Evolutionary conservation across 306 rosid species (phyloP), one percentile per base, ranked within the genome.

Genomic region (Pyrus communis): DNA sequence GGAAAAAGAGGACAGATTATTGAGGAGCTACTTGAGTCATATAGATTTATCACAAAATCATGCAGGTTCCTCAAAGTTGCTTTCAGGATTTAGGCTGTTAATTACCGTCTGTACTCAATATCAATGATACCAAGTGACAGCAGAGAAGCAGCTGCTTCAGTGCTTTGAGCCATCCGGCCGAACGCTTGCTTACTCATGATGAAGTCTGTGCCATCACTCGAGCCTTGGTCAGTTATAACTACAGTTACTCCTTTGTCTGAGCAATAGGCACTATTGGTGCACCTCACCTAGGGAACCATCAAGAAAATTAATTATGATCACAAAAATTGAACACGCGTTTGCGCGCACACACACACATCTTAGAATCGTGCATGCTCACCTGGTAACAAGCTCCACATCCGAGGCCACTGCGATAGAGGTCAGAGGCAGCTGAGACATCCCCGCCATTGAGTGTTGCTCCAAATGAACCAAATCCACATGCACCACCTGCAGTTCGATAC

Each of bases 351-450:
- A 23, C 54, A 28, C 31, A 21, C 38, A 46, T 30, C 14, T 71
- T 72, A 7, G 35, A 14, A 18, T 51, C 0, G 67, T 83, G 7
- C 12, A 59, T 35, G 64, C 73, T 84, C 49, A 91, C 98, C 95
- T 90, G 95, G 77, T 94, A 94, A 86, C 98, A 94, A 81, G 98
- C 91, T 4, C 97, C 96, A 54, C 98, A 94, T 80, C 98, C 98
- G 51, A 94, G 87, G 27, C 98, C 97, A 64, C 84, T 80, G 43
- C 91, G 67, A 71, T 89, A 94, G 68, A 94, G 97, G 38, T 68
- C 85, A 51, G 97, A 90, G 30, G 95, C 96, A 64, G 97, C 94
- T 27, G 97, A 88, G 40, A 94, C 97, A 63, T 90, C 91, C 46
- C 98, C 98, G 1, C 89, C 96, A 75, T 94, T 92, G 40, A 92